Evolutionary conservation across 1,284 basidiomycete species (phyloP).

Genomic region (Ustilago tritici): DNA sequence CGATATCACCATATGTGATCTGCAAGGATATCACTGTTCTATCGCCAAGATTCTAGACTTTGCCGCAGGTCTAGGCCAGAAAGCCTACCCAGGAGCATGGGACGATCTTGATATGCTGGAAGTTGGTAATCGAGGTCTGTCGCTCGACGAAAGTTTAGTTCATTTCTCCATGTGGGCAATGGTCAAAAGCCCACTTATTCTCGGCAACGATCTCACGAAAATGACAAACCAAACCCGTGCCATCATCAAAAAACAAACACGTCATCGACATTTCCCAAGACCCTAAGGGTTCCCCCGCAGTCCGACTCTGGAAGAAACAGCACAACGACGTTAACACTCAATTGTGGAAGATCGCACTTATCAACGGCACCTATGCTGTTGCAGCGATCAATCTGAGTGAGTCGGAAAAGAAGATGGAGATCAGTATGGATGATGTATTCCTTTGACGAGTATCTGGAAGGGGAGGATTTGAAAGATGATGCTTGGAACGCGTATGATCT

Average conservation of each 20-base stretch:
- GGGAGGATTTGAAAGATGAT: conserved; percentile 15
- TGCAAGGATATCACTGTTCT: conserved; percentile 35
- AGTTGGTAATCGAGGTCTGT: conserved; percentile 48
- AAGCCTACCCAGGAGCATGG: conserved; percentile 57
- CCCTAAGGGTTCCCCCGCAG: conserved; percentile 49
- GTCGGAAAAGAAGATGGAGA: conserved; percentile 30
- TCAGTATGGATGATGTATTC: conserved; percentile 31
- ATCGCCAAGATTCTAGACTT: conserved; percentile 34
- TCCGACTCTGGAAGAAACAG: conserved; percentile 41
- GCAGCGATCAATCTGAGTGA: conserved; percentile 43
- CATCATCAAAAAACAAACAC: conserved; percentile 63
- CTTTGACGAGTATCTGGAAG: conserved; percentile 36
- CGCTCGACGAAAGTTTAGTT: conserved; percentile 48
- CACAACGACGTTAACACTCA: conserved; percentile 35
- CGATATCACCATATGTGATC: conserved; percentile 31
- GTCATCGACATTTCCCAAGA: conserved; percentile 63
- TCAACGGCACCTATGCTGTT: conserved; percentile 49
- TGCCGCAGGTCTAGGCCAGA: conserved; percentile 47
- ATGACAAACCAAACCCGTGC: conserved; percentile 48
- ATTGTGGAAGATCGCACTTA: conserved; percentile 42
- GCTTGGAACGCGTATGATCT: conserved; percentile 36
- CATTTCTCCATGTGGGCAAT: conserved; percentile 67
- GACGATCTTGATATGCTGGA: conserved; percentile 65
- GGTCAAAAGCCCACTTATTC: conserved; percentile 65
- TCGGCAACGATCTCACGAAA: conserved; percentile 64